Percentiles rank a stretch among this genome's conserved stretches.
These are phyloP conservation scores for Zopfia rhizophila DNA, from an alignment of 2,329 filamentous ascomycete genomes.

Conservation along the genomic window DNA sequence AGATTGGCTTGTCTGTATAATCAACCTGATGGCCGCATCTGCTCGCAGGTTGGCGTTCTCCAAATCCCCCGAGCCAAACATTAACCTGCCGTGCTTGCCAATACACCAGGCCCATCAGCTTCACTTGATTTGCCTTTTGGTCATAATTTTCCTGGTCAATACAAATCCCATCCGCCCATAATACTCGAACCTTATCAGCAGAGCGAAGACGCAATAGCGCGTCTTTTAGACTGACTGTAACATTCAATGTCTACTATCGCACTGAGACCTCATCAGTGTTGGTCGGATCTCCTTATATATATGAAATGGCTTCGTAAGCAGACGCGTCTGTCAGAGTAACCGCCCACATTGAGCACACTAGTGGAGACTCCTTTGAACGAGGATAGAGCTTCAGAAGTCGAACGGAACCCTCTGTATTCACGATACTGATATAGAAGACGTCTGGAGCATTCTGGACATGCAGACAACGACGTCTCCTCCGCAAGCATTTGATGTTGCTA, in stretches of 20 bases:
- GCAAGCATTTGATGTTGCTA: too few relatives aligned
- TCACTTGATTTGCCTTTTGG: conserved; percentile 1
- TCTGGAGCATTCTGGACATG: too few relatives aligned
- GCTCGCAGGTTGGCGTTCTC: too few relatives aligned
- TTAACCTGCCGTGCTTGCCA: not conserved
- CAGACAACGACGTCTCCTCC: too few relatives aligned
- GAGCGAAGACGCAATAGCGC: not conserved
- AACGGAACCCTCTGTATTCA: too few relatives aligned
- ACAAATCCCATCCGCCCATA: conserved; percentile 11
- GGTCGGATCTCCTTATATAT: not conserved
- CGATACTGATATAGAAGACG: too few relatives aligned
- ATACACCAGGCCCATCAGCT: conserved; percentile 5
- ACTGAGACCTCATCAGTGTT: not conserved
- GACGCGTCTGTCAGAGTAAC: too few relatives aligned
- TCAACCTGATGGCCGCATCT: too few relatives aligned
- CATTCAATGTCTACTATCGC: not conserved
- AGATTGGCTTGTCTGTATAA: too few relatives aligned
- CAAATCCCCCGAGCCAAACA: conserved; percentile 10
- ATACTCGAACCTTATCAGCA: not conserved
- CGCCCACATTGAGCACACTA: too few relatives aligned
- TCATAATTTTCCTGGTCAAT: conserved; percentile 4
- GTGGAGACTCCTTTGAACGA: too few relatives aligned
- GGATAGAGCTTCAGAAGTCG: too few relatives aligned
- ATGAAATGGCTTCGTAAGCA: not conserved
- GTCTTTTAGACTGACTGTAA: not conserved